Conservation (phyloP, 2,329 filamentous ascomycete genomes). For the Pezicula radicicola region DNA sequence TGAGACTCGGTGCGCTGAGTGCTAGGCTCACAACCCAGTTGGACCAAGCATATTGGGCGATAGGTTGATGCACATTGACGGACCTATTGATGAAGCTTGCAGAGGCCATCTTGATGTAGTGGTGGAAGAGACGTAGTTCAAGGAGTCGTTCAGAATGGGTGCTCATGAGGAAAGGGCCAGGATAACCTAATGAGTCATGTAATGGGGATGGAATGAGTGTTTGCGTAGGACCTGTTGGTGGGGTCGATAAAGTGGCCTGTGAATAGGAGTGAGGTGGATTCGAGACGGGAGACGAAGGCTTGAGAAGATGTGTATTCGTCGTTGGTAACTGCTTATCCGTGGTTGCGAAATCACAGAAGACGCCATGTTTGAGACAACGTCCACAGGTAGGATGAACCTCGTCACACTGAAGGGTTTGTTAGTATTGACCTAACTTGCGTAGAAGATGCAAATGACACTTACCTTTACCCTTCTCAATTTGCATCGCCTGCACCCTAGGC, state of each 20-base stretch:
- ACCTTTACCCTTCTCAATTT: slow-evolving; percentile 68
- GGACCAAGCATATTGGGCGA: slow-evolving; percentile 43
- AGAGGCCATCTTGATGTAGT: slow-evolving; percentile 56
- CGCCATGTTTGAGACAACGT: slow-evolving; percentile 62
- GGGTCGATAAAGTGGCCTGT: too few relatives aligned
- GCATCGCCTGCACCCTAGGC: slow-evolving; percentile 61
- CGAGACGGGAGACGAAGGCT: not conserved
- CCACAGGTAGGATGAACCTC: slow-evolving; percentile 61
- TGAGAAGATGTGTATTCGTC: slow-evolving; percentile 26
- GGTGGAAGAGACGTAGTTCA: slow-evolving; percentile 60
- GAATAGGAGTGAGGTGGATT: not conserved
- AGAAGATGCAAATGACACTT: slow-evolving; percentile 6
- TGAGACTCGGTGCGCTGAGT: slow-evolving; percentile 53
- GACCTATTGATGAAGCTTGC: slow-evolving; percentile 23
- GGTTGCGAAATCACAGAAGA: slow-evolving; percentile 57
- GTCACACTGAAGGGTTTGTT: slow-evolving; percentile 51
- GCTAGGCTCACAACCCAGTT: slow-evolving; percentile 55
- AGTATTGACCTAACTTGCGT: not conserved
- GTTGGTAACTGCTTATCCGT: not conserved
- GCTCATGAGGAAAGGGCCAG: slow-evolving; percentile 3
- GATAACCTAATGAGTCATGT: not conserved
- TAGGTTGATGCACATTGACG: not conserved
- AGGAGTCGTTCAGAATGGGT: slow-evolving; percentile 28
- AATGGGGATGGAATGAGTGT: too few relatives aligned
- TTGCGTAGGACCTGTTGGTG: too few relatives aligned